phyloP scores from a whole-genome alignment of 768 basidiomycete species.

The Lactarius indigo region DNA sequence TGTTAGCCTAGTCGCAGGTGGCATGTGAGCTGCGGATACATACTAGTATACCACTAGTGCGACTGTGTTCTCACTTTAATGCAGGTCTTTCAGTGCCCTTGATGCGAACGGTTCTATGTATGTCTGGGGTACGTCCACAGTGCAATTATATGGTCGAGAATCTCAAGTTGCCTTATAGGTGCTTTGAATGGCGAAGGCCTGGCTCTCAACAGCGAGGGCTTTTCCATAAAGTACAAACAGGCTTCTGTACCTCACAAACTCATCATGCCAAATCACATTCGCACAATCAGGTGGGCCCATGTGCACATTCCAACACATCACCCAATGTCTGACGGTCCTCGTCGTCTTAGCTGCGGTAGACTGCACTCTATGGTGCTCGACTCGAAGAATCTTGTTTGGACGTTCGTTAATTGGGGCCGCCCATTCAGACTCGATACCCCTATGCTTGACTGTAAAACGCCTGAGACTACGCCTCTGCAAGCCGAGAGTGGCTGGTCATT shows the following conservation, averaged over 20 bases:
- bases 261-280: slow-evolving; percentile 53
- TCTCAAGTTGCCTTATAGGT: slow-evolving; percentile 39
- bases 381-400: slow-evolving; percentile 59
- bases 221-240: slow-evolving; percentile 48
- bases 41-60: neutral
- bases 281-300: slow-evolving; percentile 56
- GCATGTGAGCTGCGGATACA: slow-evolving; percentile 54
- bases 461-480: slow-evolving; percentile 50
- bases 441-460: slow-evolving; percentile 40
- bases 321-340: neutral
- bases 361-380: slow-evolving; percentile 69
- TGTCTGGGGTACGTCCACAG: slow-evolving; percentile 68
- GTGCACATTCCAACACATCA: neutral
- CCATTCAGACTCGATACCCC: slow-evolving; percentile 57
- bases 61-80: neutral
- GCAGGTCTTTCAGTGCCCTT: slow-evolving; percentile 83
- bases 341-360: slow-evolving; percentile 63
- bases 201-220: slow-evolving; percentile 50
- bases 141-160: neutral
- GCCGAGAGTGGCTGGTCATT: slow-evolving; percentile 81
- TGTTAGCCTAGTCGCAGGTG: slow-evolving; percentile 73
- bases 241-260: slow-evolving; percentile 56
- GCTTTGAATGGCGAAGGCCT: slow-evolving; percentile 48
- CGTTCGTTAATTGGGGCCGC: slow-evolving; percentile 72
- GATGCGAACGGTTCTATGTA: slow-evolving; percentile 69